Conservation (phyloP, 139 green algal species). For the Tetratostichococcus sp. region DNA sequence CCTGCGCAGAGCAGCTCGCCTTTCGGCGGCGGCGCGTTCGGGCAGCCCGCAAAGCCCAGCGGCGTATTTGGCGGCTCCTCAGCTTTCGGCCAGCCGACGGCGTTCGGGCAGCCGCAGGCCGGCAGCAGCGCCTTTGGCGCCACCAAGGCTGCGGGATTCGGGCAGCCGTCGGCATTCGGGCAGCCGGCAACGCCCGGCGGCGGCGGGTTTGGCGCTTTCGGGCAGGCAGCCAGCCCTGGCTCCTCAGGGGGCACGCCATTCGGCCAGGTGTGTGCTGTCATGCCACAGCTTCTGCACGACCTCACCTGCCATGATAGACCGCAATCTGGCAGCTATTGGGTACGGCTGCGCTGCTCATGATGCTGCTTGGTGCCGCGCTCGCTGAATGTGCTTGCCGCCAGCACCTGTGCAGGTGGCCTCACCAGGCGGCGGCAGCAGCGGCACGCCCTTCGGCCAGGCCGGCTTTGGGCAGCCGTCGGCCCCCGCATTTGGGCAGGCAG, state of each 20-base stretch:
- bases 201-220: slow-evolving; percentile 20
- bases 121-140: no score
- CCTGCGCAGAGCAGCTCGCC: neutral
- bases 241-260: neutral
- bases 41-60: slow-evolving; percentile 8
- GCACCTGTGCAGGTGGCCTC: slow-evolving; percentile 6
- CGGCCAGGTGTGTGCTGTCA: neutral
- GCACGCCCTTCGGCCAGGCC: slow-evolving; percentile 10
- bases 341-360: no score
- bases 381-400: neutral
- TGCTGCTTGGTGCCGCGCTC: no score
- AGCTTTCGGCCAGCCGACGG: no score
- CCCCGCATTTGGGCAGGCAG: neutral
- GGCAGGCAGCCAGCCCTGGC: slow-evolving; percentile 7
- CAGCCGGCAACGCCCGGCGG: slow-evolving; percentile 9
- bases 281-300: no score
- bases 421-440: neutral
- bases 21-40: slow-evolving; percentile 9
- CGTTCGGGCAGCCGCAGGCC: no score
- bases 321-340: no score
- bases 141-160: no score
- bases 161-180: no score
- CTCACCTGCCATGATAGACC: no score
- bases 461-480: slow-evolving; percentile 8
- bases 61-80: slow-evolving; percentile 17